Base-by-base conservation (phyloP, 78 protist genomes). In the Acrasis kona region DNA sequence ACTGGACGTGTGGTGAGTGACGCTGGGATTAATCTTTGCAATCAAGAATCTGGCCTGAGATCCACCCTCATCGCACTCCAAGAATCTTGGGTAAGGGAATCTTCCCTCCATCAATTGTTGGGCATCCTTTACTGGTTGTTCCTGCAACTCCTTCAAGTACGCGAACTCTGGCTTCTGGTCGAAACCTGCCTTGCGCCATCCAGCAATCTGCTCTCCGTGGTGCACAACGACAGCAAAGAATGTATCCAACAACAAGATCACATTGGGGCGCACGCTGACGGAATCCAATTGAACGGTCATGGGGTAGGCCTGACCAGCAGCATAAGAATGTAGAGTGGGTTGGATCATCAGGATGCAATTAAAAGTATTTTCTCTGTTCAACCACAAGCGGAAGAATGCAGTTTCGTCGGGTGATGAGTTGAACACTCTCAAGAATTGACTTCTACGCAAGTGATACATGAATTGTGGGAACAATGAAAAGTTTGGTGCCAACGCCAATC, bases 391-490 rank as follows among this genome's bases (percentile, higher is more conserved):
- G 36, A 28, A 92, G 84, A 82, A 93, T 2, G 91, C 74, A 0
- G 98, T 93, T 82, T 97, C 99, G 78, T 97, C 99, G 0, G 99
- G 99, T 10, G 87, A 41, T 79, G 39, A 27, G 87, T 91, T 91
- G 78, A 96, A 96, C 31, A 87, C 94, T 41, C 93, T 96, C n/a
- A 97, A 57, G 80, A 93, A 93, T 32, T 78, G 84, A 8, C 93
- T 81, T 27, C 99, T 88, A 10, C 99, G 92, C 64, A 97, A 74
- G 84, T 97, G 97, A 91, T 92, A 97, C 96, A 97, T 92, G 71
- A 95, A 96, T 84, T 93, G 97, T 28, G 98, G 99, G 75, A 93
- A 96, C 39, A 92, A 73, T 27, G 92, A 4, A 42, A 96, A 90
- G 72, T 67, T 39, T 3, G 65, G 30, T 7, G 87, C 19, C 64